Evolutionary conservation across 768 basidiomycete species (phyloP).

Genomic region (Phanerochaete carnosa): DNA sequence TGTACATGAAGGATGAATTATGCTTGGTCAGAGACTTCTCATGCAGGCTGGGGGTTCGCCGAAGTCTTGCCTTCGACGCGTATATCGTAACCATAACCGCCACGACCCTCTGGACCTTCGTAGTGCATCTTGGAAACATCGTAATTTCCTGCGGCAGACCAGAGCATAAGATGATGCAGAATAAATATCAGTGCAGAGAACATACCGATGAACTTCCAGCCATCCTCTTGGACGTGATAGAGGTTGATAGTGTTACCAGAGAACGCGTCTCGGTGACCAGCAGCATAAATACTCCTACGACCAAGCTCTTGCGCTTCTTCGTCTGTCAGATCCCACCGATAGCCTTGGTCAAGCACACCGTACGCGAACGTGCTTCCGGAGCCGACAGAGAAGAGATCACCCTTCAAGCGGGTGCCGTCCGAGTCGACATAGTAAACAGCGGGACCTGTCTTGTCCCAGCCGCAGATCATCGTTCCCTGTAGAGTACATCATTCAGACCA

Average conservation of each 20-base stretch:
- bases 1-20: conserved; percentile 21
- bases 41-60: conserved; percentile 41
- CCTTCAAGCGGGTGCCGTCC: conserved; percentile 92
- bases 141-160: conserved; percentile 68
- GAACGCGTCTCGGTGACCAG: conserved; percentile 94
- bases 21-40: conserved; percentile 10
- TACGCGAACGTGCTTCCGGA: conserved; percentile 99
- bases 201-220: conserved; percentile 95
- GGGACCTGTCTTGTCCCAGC: conserved; percentile 99
- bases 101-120: conserved; percentile 66
- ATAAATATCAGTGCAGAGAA: conserved; percentile 9
- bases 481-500: conserved; percentile 1
- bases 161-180: conserved; percentile 8
- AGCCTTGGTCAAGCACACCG: conserved; percentile 95
- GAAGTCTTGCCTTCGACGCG: conserved; percentile 60
- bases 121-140: conserved; percentile 90
- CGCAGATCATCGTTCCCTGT: conserved; percentile 99
- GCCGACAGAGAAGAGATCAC: conserved; percentile 97
- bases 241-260: conserved; percentile 96
- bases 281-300: conserved; percentile 91
- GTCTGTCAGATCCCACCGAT: conserved; percentile 88
- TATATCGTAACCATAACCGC: conserved; percentile 78
- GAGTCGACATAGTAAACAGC: conserved; percentile 97
- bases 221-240: conserved; percentile 91
- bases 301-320: conserved; percentile 95